These are phyloP conservation scores for Lactifluus piperatus DNA, from an alignment of 768 basidiomycete species.

Conservation along the genomic window DNA sequence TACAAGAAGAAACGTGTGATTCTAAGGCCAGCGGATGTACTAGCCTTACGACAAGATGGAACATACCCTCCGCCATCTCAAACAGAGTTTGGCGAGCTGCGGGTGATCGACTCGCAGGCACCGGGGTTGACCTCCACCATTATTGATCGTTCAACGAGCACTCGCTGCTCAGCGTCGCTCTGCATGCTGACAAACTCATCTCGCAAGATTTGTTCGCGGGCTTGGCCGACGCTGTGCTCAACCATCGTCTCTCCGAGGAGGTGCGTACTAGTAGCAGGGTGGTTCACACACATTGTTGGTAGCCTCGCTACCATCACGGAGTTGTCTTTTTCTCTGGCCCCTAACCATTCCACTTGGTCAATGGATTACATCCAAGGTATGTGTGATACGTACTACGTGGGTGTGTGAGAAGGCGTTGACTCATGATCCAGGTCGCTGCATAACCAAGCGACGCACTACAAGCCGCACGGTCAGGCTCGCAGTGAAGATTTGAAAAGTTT, in stretches of 20 bases:
- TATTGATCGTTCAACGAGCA: neutral
- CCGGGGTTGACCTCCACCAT: neutral
- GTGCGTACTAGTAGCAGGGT: neutral
- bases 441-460: slow-evolving; percentile 28
- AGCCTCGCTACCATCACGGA: neutral
- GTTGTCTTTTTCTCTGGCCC: neutral
- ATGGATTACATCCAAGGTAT: neutral
- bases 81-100: too few relatives aligned
- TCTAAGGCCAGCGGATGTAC: too few relatives aligned
- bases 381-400: slow-evolving; percentile 23
- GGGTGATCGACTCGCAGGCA: too few relatives aligned
- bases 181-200: neutral
- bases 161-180: too few relatives aligned
- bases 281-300: neutral
- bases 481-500: neutral
- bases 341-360: neutral
- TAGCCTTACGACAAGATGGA: too few relatives aligned
- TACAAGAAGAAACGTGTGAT: too few relatives aligned
- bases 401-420: slow-evolving; percentile 29
- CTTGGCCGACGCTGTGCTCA: too few relatives aligned
- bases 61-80: too few relatives aligned
- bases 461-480: neutral
- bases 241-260: neutral
- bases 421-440: slow-evolving; percentile 29
- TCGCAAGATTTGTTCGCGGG: neutral